Evolutionary conservation across 257 asterid species (phyloP).

Genomic region (Solanum tarijense): DNA sequence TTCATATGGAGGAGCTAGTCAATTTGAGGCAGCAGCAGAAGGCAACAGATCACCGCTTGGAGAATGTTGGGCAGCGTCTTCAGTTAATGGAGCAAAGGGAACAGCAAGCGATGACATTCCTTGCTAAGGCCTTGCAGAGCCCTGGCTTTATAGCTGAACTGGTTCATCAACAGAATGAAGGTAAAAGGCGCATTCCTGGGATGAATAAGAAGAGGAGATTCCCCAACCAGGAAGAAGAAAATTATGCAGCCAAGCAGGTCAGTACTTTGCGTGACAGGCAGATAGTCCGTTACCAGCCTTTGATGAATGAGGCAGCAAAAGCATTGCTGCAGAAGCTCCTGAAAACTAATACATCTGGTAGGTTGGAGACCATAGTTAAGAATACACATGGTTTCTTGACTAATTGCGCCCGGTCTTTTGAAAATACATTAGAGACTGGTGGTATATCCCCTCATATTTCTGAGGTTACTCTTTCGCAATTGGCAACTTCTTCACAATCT

Average conservation of each 20-base stretch:
- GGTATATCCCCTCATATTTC: conserved; percentile 35
- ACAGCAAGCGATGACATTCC: conserved; percentile 76
- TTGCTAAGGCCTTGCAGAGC: conserved; percentile 74
- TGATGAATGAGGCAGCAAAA: conserved; percentile 75
- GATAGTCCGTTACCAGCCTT: conserved; percentile 53
- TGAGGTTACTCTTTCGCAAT: conserved; percentile 49
- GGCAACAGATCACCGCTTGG: conserved; percentile 52
- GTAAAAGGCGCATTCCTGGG: conserved; percentile 38
- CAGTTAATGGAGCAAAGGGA: conserved; percentile 72
- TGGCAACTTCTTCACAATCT: conserved; percentile 15
- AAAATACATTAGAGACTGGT: conserved; percentile 28
- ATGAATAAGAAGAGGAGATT: conserved; percentile 70
- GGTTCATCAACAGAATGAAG: conserved; percentile 50
- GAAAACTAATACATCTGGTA: conserved; percentile 35
- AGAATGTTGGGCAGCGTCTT: conserved; percentile 67
- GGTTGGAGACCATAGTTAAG: conserved; percentile 37
- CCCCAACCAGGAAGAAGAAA: conserved; percentile 51
- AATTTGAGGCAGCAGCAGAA: conserved; percentile 72
- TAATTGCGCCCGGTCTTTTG: conserved; percentile 24
- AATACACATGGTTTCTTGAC: conserved; percentile 39
- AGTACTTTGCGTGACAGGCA: conserved; percentile 43
- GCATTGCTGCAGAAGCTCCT: conserved; percentile 51
- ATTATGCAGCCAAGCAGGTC: conserved; percentile 20
- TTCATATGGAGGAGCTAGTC: conserved; percentile 73
- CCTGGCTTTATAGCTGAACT: conserved; percentile 64